Evolutionary conservation across 2,329 filamentous ascomycete species (phyloP), one percentile per base, ranked within the genome.

Genomic region (Fusarium sp.): DNA sequence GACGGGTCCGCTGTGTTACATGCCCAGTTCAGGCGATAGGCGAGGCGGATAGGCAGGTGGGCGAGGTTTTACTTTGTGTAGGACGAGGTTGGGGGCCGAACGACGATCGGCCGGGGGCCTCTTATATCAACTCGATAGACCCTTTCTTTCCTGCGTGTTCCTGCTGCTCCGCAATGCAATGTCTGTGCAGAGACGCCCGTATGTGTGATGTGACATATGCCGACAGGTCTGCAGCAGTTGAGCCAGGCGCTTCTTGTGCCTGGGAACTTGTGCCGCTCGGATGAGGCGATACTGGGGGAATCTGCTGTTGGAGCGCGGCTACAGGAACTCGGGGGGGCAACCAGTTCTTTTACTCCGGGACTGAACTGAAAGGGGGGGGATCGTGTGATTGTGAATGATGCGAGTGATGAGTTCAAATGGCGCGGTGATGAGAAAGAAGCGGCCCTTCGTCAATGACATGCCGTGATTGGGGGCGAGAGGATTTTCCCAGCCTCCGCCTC

Each of bases 381-480:
- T 62, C 53, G 53, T 25, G 60, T 58, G 60, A 62, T 51, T 49
- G 36, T 54, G 56, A 50, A 53, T 61, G 66, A 69, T 69, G 67
- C 18, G 57, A 66, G 66, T 70, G 57, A 69, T 62, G 38, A 69
- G 67, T 51, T 65, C 61, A 5, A 64, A 69, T 69, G 65, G 65
- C 58, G 65, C 29, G 62, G 67, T 63, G 65, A 69, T 29, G 29
- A 23, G 44, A 33, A 33, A 40, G 25, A 20, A 9, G 44, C 55
- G 58, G 44, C 55, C 55, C 18, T 51, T 36, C 3, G 8, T 54
- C 44, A 14, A 49, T 11, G 44, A 29, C 44, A 49, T 49, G 44
- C 44, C 42, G 27, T 62, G 42, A 62, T 50, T 62, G 60, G 53
- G 53, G 54, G 5, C 46, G 46, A 58, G 31, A 44, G 49, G 54